Conservation (phyloP, 2,329 filamentous ascomycete genomes). For the Aciculosporium take region DNA sequence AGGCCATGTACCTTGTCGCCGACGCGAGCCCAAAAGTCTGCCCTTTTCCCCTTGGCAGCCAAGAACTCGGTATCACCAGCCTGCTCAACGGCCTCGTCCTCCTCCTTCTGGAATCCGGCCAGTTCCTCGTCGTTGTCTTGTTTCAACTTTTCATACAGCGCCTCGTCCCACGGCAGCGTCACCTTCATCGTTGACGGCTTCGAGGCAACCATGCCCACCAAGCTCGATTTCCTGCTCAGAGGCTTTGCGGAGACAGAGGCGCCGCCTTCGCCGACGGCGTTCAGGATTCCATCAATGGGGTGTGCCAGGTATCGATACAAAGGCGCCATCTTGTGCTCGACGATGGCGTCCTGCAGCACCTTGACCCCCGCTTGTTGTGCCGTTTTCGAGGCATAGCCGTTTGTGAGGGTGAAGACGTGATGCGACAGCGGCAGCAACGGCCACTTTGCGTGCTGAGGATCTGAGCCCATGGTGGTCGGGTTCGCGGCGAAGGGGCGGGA, state of each 20-base stretch:
- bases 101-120: conserved; percentile 65
- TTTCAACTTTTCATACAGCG: conserved; percentile 63
- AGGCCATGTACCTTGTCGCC: conserved; percentile 67
- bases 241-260: conserved; percentile 39
- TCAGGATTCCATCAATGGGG: conserved; percentile 69
- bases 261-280: conserved; percentile 52
- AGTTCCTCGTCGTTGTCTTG: conserved; percentile 68
- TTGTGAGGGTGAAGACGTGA: conserved; percentile 77
- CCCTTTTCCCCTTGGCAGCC: conserved; percentile 82
- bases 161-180: conserved; percentile 80
- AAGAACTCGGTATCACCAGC: conserved; percentile 92
- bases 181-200: conserved; percentile 50
- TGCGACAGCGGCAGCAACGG: conserved; percentile 69
- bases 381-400: conserved; percentile 53
- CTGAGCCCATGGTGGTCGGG: conserved; percentile 53
- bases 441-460: conserved; percentile 77
- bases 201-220: conserved; percentile 61
- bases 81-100: conserved; percentile 89
- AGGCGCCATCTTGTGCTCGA: conserved; percentile 73
- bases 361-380: conserved; percentile 59
- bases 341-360: conserved; percentile 67
- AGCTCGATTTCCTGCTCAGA: conserved; percentile 53
- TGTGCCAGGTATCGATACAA: conserved; percentile 77
- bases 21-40: conserved; percentile 89
- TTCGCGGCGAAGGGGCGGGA: too few species aligned